These are phyloP conservation scores for Bryoglossum gracile DNA, from an alignment of 495 filamentous ascomycete genomes.

Conservation along the genomic window DNA sequence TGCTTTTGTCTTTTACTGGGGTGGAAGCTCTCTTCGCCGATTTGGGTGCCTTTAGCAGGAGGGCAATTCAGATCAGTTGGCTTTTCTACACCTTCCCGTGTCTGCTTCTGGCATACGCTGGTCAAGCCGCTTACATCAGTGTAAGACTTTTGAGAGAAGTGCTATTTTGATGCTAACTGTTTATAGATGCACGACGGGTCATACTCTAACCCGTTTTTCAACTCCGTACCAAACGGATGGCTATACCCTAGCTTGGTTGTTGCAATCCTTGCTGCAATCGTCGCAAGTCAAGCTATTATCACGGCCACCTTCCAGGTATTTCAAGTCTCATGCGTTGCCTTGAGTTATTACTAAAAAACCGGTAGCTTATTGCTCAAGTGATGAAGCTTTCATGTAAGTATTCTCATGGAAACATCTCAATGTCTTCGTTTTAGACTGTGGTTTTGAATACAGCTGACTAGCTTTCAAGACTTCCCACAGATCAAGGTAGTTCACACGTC, in stretches of 20 bases:
- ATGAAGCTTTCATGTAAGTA: slow-evolving; percentile 54
- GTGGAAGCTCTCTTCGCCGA: slow-evolving; percentile 72
- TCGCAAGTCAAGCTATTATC: slow-evolving; percentile 69
- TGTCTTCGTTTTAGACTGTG: background rate
- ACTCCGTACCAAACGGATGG: slow-evolving; percentile 56
- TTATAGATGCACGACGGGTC: slow-evolving; percentile 44
- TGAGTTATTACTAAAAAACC: background rate
- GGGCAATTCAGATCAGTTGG: slow-evolving; percentile 61
- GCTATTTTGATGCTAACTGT: background rate
- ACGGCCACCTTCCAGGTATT: slow-evolving; percentile 54
- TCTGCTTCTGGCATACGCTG: slow-evolving; percentile 60
- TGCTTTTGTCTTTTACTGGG: slow-evolving; percentile 63
- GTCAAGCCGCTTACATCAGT: slow-evolving; percentile 62
- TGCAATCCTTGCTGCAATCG: slow-evolving; percentile 61
- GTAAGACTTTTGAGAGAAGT: background rate
- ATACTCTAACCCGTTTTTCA: slow-evolving; percentile 64
- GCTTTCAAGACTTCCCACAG: slow-evolving; percentile 50
- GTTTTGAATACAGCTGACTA: background rate
- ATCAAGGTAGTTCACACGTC: slow-evolving; percentile 63
- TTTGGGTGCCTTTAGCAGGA: slow-evolving; percentile 55
- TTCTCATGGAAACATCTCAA: background rate
- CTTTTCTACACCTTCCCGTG: slow-evolving; percentile 56
- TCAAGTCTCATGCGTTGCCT: background rate
- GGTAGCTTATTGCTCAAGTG: slow-evolving; percentile 55
- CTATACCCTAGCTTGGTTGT: slow-evolving; percentile 57